A percentile compares a stretch with the other conserved stretches of the same genome.
phyloP scores from a whole-genome alignment of 441 rosid species.

The Mallotus repandus region DNA sequence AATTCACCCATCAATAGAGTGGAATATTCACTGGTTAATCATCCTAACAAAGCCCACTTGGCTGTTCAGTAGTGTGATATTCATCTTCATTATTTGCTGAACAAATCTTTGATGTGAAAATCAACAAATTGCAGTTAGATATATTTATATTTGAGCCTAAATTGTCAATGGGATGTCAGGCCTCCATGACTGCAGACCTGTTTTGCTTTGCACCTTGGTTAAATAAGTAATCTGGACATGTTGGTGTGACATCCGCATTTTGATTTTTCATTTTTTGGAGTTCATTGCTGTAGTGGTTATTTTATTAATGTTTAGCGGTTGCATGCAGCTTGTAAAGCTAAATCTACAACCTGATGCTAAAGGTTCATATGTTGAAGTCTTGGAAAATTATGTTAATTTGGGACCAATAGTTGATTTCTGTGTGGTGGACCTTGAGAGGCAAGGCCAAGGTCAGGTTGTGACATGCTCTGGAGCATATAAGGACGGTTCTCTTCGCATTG shows the following conservation, averaged over 20 bases:
- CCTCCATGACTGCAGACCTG: neutral
- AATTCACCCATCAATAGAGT: constrained; percentile 50
- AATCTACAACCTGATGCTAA: constrained; percentile 80
- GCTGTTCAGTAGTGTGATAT: constrained; percentile 46
- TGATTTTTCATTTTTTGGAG: constrained; percentile 14
- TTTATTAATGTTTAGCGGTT: constrained; percentile 21
- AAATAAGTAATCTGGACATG: neutral
- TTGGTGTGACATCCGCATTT: neutral
- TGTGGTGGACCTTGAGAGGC: constrained; percentile 99
- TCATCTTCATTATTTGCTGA: constrained; percentile 37
- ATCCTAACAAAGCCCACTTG: constrained; percentile 54
- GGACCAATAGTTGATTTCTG: constrained; percentile 98
- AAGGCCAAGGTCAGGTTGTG: constrained; percentile 99
- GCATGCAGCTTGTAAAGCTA: constrained; percentile 77
- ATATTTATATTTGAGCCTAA: neutral
- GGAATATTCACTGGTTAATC: constrained; percentile 42
- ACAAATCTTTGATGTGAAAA: constrained; percentile 33
- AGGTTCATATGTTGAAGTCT: constrained; percentile 90
- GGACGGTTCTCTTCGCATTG: constrained; percentile 97
- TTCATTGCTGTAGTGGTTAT: neutral
- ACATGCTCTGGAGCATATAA: constrained; percentile 98
- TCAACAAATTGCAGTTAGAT: neutral
- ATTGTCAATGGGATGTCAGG: neutral
- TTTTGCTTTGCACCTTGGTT: neutral
- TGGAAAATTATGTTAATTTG: constrained; percentile 89